Base-by-base conservation (phyloP, 2,329 filamentous ascomycete genomes). In the Ophiostoma sp. region DNA sequence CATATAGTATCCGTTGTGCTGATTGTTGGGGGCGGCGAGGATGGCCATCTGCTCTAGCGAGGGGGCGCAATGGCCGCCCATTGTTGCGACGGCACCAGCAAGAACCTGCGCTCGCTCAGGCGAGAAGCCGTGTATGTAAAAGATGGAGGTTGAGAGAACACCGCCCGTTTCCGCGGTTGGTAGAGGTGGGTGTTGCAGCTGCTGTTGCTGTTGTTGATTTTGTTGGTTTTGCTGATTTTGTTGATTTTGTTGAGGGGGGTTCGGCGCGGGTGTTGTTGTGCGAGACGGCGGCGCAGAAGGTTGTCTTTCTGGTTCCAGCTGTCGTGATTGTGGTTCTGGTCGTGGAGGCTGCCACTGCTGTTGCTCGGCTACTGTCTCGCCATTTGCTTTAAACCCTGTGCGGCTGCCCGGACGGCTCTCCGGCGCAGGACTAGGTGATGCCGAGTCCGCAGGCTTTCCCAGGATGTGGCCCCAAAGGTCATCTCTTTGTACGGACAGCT, bases 381-480 rank as follows among this genome's bases (percentile, higher is more conserved):
- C 64, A 9, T 60, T 67, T 60, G 65, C 52, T 62, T 18, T 36
- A 42, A 18, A 5, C 49, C 36, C 40, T 5, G 38, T 62, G 66
- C 47, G 49, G 12, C 40, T 40, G 27, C 12, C 11, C 11, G 42
- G 38, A 16, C 55, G 6, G 49, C 62, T 5, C 14, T 67, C 38
- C 4, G 41, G 41, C 4, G 63, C 63, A 14, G 63, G 63, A 18
- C 63, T 64, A 1, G 66, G 18, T 1, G 58, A 11, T 3, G 60
- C 40, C 12, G 64, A 36, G 14, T 67, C 66, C 8, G 60, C 47
- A 5, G 68, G 47, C 68, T 79, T 76, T 68, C 87, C 87, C 38
- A 95, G 84, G 69, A 99, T 96, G 74, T 96, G 92, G 5, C 89
- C 89, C 94, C 94, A 98, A n/a, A 98, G 84, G 41, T 87, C 88